A percentile compares a stretch with the other conserved stretches of the same genome.
Conservation (phyloP, 176 grass and related monocot genomes). For the Oryza coarctata region DNA sequence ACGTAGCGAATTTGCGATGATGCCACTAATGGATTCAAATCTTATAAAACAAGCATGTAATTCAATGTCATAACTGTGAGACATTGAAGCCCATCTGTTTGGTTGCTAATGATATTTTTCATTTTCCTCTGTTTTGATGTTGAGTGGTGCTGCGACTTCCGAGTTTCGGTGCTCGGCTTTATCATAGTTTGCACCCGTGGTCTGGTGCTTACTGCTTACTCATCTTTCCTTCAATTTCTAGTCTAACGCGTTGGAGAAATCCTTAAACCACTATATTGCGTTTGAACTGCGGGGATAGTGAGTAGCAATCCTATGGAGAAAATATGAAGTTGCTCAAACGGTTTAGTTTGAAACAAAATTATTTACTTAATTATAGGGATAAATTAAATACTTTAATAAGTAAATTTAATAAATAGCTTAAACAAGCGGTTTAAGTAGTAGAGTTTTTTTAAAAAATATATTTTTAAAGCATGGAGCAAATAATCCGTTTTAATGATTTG, state of each 20-base stretch:
- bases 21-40: not conserved
- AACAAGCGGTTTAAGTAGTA: too few species aligned
- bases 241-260: not conserved
- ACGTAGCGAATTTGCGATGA: conserved; percentile 4
- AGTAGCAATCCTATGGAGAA: too few species aligned
- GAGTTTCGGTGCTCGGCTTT: not conserved
- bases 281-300: not conserved
- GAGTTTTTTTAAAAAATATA: too few species aligned
- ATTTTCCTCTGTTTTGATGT: not conserved
- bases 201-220: not conserved
- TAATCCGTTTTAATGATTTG: too few species aligned
- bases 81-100: conserved; percentile 1
- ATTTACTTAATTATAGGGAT: too few species aligned
- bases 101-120: not conserved
- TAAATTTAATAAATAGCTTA: too few species aligned
- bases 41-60: not conserved
- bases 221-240: not conserved
- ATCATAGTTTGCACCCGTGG: not conserved
- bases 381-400: too few species aligned
- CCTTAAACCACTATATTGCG: not conserved
- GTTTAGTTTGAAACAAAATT: too few species aligned
- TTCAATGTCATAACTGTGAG: not conserved
- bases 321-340: too few species aligned
- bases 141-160: not conserved
- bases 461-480: too few species aligned